Evolutionary conservation across 1,284 basidiomycete genomes (phyloP).

Genomic region (Apiotrichum sp.): DNA sequence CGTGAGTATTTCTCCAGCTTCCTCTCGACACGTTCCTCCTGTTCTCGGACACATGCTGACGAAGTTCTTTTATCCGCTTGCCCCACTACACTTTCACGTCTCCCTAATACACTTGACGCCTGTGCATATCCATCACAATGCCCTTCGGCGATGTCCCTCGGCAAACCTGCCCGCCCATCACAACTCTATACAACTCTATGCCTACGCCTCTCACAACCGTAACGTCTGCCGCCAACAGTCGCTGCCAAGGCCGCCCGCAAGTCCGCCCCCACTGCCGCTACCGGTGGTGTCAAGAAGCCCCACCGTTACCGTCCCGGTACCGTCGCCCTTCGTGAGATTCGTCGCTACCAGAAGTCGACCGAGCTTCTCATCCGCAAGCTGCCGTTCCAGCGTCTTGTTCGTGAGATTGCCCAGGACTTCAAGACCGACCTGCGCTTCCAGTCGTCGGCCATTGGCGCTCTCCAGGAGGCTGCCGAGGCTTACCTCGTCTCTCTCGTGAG

Average conservation of each 20-base stretch:
- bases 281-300: slow-evolving; percentile 58
- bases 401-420: slow-evolving; percentile 61
- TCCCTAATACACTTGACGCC: not conserved
- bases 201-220: not conserved
- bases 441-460: slow-evolving; percentile 62
- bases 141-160: too few species aligned
- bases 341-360: slow-evolving; percentile 64
- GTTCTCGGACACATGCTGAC: not conserved
- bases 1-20: slow-evolving; percentile 30
- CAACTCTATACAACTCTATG: too few species aligned
- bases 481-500: slow-evolving; percentile 48
- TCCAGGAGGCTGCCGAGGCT: slow-evolving; percentile 69
- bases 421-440: slow-evolving; percentile 64
- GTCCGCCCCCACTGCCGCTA: slow-evolving; percentile 43
- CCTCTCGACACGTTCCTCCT: not conserved
- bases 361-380: slow-evolving; percentile 87
- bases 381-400: slow-evolving; percentile 85
- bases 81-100: not conserved
- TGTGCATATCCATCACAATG: too few species aligned
- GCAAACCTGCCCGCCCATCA: too few species aligned
- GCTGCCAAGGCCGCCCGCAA: slow-evolving; percentile 52
- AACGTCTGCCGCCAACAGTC: slow-evolving; percentile 8
- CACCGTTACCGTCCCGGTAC: slow-evolving; percentile 57
- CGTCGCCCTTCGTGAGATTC: slow-evolving; percentile 55
- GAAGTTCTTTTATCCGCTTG: not conserved